Evolutionary conservation across 2,329 filamentous ascomycete genomes (phyloP), one percentile per base, ranked within the genome.

Genomic region (Aspergillus latus): DNA sequence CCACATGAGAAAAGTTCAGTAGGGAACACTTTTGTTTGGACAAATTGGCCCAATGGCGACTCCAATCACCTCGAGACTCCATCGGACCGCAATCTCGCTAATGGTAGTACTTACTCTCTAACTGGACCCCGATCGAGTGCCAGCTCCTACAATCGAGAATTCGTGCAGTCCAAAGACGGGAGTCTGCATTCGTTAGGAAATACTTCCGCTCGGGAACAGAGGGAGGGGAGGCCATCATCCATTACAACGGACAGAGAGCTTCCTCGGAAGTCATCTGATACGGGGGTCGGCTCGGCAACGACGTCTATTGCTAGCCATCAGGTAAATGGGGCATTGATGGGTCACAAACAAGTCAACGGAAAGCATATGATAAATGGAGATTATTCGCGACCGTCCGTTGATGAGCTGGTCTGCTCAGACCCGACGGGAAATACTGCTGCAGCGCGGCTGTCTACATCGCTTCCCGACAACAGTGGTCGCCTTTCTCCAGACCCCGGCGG

Each of bases 51-150:
- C 47, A 76, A 76, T 68, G 72, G 72, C 55, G 76, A 78, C 59
- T 64, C 69, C 13, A 73, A 66, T 51, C 68, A 73, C 52, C 60
- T 73, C 50, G 74, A 78, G 51, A 56, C 70, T 13, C 67, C 72
- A 53, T 70, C 72, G 60, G 74, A 77, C 59, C 74, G 72, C 55
- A 67, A 69, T 48, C 58, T 72, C 61, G 71, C 72, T 49, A 74
- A 77, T 71, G 81, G 83, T 67, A 86, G 81, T 73, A 82, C 86
- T 75, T 83, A 78, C 71, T 80, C 83, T 37, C 67, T 84, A 67
- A 80, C 82, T 63, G 86, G 87, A 68, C 83, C 81, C 62, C 79
- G 77, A 64, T 76, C 78, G 56, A 76, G 72, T 58, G 68, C 71
- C 58, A 73, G 72, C 54, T 76, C 75, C 49, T 75, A 76, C 59